Conservation (phyloP, 305 asterid genomes). For the Fraxinus greggii region DNA sequence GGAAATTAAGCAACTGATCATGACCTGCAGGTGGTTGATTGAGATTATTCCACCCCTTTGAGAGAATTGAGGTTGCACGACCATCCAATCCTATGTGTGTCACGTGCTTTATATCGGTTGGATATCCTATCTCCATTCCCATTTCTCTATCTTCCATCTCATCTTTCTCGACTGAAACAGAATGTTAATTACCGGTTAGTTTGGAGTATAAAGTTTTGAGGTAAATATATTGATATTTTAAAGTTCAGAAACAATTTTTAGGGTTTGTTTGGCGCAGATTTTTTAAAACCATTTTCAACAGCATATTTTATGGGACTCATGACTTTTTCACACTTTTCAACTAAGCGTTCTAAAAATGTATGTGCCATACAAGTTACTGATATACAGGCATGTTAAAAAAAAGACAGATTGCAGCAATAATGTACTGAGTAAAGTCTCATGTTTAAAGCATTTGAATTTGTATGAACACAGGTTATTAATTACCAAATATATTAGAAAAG, state of each 20-base stretch:
- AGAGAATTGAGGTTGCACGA: conserved; percentile 58
- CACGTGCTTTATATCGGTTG: conserved; percentile 92
- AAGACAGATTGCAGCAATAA: too few relatives aligned
- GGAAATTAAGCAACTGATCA: conserved; percentile 26
- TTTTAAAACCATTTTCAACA: too few relatives aligned
- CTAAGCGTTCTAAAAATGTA: too few relatives aligned
- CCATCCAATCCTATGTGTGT: conserved; percentile 92
- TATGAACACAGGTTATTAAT: not conserved
- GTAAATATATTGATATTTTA: not conserved
- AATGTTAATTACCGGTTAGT: not conserved
- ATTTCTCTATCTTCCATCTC: conserved; percentile 55
- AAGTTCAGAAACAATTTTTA: not conserved
- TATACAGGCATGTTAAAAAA: too few relatives aligned
- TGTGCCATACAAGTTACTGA: not conserved
- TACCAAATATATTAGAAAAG: conserved; percentile 67
- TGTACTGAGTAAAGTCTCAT: too few relatives aligned
- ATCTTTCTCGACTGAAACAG: conserved; percentile 56
- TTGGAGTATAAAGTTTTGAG: not conserved
- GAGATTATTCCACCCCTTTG: conserved; percentile 49
- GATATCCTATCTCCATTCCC: conserved; percentile 79
- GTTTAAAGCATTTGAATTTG: not conserved
- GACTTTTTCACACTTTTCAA: too few relatives aligned
- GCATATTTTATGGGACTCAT: too few relatives aligned
- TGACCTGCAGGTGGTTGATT: conserved; percentile 9
- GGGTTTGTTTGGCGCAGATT: too few relatives aligned